Conservation (phyloP, 306 rosid species). For the Cicer arietinum region DNA sequence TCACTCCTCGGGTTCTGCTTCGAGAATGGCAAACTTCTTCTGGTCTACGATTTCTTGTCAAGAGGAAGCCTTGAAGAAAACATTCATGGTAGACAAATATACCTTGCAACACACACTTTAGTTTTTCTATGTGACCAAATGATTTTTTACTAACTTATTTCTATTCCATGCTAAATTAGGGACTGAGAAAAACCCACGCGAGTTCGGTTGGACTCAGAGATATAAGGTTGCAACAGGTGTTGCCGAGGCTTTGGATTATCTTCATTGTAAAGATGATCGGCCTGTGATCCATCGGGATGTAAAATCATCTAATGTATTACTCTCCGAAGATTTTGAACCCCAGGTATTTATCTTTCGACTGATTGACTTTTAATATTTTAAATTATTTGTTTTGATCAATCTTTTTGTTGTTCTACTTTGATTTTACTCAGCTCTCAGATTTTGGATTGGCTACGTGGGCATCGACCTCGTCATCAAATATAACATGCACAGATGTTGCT, state of each 20-base stretch:
- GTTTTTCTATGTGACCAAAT: constrained; percentile 5
- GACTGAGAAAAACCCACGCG: constrained; percentile 60
- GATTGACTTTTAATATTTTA: neutral
- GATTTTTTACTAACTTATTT: constrained; percentile 33
- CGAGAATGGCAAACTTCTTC: constrained; percentile 79
- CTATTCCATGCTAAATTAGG: constrained; percentile 54
- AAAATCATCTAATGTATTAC: constrained; percentile 81
- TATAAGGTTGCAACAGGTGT: constrained; percentile 86
- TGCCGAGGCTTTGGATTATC: constrained; percentile 90
- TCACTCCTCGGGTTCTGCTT: constrained; percentile 93
- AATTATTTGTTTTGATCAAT: constrained; percentile 28
- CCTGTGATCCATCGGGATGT: constrained; percentile 91
- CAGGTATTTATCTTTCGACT: constrained; percentile 59
- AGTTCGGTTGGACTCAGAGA: constrained; percentile 90
- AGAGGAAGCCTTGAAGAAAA: constrained; percentile 99
- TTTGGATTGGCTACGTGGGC: constrained; percentile 97
- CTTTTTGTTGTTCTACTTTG: constrained; percentile 35
- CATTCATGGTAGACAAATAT: constrained; percentile 67
- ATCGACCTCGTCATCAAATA: constrained; percentile 68
- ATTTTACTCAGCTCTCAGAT: constrained; percentile 81
- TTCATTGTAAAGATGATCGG: constrained; percentile 66
- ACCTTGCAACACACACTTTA: neutral
- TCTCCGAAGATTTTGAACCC: constrained; percentile 92
- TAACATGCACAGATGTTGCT: constrained; percentile 92
- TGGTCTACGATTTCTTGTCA: constrained; percentile 89